Conservation (phyloP, 148 eudicot species). For the Agrostemma githago region DNA sequence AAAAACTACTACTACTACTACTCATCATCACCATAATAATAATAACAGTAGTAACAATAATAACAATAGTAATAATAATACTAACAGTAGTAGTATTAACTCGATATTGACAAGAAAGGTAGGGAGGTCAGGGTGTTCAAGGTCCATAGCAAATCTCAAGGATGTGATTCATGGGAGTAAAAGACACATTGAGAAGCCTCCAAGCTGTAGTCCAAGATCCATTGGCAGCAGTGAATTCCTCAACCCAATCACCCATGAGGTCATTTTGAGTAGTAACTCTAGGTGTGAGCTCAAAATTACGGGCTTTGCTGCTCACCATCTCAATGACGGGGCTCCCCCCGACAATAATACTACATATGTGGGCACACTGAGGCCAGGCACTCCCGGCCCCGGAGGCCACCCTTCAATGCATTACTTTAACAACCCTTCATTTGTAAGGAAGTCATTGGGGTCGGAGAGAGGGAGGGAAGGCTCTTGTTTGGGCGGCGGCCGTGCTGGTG, state of each 20-base stretch:
- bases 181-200: constrained; percentile 72
- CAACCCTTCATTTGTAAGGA: constrained; percentile 41
- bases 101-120: constrained; percentile 55
- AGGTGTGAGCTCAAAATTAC: constrained; percentile 85
- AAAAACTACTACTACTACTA: not conserved
- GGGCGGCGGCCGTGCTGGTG: constrained; percentile 31
- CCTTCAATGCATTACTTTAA: constrained; percentile 70
- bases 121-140: constrained; percentile 86
- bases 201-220: constrained; percentile 86
- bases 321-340: constrained; percentile 26
- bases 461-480: constrained; percentile 30
- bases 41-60: constrained; percentile 26
- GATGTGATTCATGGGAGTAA: constrained; percentile 96
- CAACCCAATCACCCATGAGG: constrained; percentile 94
- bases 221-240: constrained; percentile 90
- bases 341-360: constrained; percentile 42
- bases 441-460: constrained; percentile 29
- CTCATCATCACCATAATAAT: constrained; percentile 2
- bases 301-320: constrained; percentile 41
- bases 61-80: not conserved
- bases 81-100: constrained; percentile 33
- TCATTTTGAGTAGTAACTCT: constrained; percentile 70
- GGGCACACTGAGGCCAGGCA: constrained; percentile 81
- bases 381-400: constrained; percentile 91
- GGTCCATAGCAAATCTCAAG: constrained; percentile 89